Evolutionary conservation across 441 rosid species (phyloP).

Genomic region (Raphanus hybrid): DNA sequence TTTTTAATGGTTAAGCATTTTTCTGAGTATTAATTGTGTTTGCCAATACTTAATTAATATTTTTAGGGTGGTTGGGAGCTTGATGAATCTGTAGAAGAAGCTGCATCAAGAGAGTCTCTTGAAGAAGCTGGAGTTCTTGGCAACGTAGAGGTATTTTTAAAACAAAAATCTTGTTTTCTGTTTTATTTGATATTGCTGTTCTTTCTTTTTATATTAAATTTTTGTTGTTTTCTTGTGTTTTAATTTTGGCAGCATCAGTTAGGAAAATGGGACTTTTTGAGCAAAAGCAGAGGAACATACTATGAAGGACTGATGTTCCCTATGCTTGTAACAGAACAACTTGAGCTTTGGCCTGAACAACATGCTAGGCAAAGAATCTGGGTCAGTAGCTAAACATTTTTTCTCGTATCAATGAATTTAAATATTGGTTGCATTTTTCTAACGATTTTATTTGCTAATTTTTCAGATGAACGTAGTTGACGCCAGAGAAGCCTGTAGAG

Average conservation of each 20-base stretch:
- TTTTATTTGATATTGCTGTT: not conserved
- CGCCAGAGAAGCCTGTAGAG: slow-evolving; percentile 83
- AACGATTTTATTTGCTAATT: not conserved
- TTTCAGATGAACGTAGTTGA: slow-evolving; percentile 64
- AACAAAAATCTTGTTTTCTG: not conserved
- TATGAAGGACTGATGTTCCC: slow-evolving; percentile 96
- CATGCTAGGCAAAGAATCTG: slow-evolving; percentile 71
- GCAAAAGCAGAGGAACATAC: slow-evolving; percentile 83
- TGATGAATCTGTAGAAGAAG: slow-evolving; percentile 83
- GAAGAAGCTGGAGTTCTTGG: slow-evolving; percentile 97
- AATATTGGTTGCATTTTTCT: slow-evolving; percentile 8
- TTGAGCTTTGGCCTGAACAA: slow-evolving; percentile 89
- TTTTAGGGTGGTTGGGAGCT: slow-evolving; percentile 95
- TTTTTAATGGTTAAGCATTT: not conserved
- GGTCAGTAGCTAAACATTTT: slow-evolving; percentile 46
- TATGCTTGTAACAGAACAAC: slow-evolving; percentile 79
- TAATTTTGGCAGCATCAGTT: slow-evolving; percentile 55
- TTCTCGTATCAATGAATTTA: not conserved
- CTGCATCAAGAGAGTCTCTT: slow-evolving; percentile 78
- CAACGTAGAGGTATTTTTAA: slow-evolving; percentile 63
- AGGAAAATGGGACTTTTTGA: slow-evolving; percentile 85
- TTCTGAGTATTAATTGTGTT: slow-evolving; percentile 1
- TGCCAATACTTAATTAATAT: not conserved
- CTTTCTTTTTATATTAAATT: not conserved
- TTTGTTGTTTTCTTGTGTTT: slow-evolving; percentile 4